These are phyloP conservation scores for Gnomoniopsis sp. DNA, from an alignment of 2,329 filamentous ascomycete genomes.

Conservation along the genomic window DNA sequence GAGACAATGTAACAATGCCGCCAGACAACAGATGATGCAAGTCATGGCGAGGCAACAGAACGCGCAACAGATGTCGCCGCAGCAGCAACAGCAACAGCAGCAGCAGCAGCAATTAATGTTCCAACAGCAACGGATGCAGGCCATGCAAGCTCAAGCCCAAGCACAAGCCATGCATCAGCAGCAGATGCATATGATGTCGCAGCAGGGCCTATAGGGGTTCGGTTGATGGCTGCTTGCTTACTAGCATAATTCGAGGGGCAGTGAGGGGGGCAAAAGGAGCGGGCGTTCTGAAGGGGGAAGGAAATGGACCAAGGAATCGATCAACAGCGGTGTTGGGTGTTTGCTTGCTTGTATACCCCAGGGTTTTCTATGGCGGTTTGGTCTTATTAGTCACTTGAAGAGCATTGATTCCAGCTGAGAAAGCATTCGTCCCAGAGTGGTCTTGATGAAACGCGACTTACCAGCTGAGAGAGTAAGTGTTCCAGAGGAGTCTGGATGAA, in stretches of 20 bases:
- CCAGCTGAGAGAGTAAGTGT: too few relatives aligned
- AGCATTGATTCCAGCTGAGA: not conserved
- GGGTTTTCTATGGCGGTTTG: not conserved
- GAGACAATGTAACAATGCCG: conserved; percentile 35
- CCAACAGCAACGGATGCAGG: conserved; percentile 19
- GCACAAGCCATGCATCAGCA: conserved; percentile 37
- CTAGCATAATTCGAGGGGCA: too few relatives aligned
- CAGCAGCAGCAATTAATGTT: conserved; percentile 10
- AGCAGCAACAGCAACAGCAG: conserved; percentile 26
- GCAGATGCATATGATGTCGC: conserved; percentile 28
- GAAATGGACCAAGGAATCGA: not conserved
- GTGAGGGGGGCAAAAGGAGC: too few relatives aligned
- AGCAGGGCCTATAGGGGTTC: not conserved
- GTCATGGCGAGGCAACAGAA: conserved; percentile 14
- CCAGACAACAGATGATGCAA: conserved; percentile 31
- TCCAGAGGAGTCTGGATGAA: too few relatives aligned
- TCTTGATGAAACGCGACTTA: too few relatives aligned
- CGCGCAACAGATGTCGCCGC: not conserved
- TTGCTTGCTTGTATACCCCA: not conserved
- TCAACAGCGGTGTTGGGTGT: not conserved
- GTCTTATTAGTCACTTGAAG: not conserved
- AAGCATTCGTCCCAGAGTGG: not conserved
- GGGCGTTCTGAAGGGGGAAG: not conserved
- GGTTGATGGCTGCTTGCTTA: too few relatives aligned
- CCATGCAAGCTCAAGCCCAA: conserved; percentile 30